A percentile compares a stretch with the other conserved stretches of the same genome.
Evolutionary conservation across 345 rosid genomes (phyloP).

Genomic region (Fremontodendron californicum): DNA sequence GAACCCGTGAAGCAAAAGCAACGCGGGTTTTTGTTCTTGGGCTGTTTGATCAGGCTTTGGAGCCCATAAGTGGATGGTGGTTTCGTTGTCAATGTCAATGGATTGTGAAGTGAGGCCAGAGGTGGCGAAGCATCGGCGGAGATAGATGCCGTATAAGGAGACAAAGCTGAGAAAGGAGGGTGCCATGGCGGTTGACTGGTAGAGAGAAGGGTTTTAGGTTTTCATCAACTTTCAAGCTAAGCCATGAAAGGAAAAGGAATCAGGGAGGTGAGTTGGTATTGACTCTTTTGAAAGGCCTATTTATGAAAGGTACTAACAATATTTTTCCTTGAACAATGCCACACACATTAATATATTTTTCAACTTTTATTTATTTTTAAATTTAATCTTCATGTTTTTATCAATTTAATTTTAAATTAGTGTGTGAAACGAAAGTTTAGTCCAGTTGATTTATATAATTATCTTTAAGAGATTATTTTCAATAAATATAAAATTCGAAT

Average conservation of each 20-base stretch:
- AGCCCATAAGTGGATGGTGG: conserved; percentile 75
- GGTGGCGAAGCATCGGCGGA: conserved; percentile 63
- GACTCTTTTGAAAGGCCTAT: not conserved
- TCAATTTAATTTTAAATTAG: too few relatives aligned
- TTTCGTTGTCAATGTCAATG: conserved; percentile 39
- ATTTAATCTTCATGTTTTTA: too few relatives aligned
- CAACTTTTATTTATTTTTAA: too few relatives aligned
- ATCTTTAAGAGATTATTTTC: too few relatives aligned
- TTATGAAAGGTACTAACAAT: not conserved
- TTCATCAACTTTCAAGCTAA: not conserved
- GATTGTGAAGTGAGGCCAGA: conserved; percentile 59
- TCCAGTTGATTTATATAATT: too few relatives aligned
- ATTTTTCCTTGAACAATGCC: not conserved
- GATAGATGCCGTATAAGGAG: conserved; percentile 48
- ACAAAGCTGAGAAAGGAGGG: conserved; percentile 56
- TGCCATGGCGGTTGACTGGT: conserved; percentile 28
- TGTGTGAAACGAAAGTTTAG: too few relatives aligned
- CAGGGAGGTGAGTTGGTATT: not conserved
- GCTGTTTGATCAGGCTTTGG: conserved; percentile 28
- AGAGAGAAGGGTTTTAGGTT: not conserved
- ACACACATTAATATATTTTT: too few relatives aligned
- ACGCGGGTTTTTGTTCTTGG: conserved; percentile 39
- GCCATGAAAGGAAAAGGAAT: not conserved
- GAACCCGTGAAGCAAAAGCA: conserved; percentile 84
- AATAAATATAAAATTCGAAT: too few relatives aligned